Conservation (phyloP, 106 monocot genomes). For the Acorus gramineus region DNA sequence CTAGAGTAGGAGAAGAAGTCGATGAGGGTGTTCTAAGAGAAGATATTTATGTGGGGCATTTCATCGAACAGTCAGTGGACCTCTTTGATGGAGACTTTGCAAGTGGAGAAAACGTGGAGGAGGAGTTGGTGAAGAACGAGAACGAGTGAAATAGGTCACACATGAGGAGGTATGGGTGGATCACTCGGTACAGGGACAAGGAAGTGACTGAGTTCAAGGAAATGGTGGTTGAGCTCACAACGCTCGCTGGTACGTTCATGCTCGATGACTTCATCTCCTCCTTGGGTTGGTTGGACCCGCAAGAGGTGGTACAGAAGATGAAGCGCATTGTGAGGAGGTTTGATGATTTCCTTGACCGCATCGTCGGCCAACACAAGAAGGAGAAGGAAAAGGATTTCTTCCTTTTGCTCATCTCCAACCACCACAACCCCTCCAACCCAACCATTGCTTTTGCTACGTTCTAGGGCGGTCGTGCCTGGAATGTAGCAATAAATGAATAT, state of each 20-base stretch:
- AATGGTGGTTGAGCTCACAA: slow-evolving; percentile 48
- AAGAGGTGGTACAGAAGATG: slow-evolving; percentile 38
- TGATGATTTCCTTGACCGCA: slow-evolving; percentile 21
- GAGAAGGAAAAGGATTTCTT: slow-evolving; percentile 9
- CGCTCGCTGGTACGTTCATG: slow-evolving; percentile 39
- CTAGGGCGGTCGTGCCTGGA: too few species aligned
- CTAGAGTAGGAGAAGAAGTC: too few species aligned
- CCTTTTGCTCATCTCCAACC: too few species aligned
- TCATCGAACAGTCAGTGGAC: too few species aligned
- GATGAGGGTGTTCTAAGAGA: too few species aligned
- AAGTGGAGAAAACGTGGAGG: neutral
- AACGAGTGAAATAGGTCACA: slow-evolving; percentile 27
- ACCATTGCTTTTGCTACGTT: too few species aligned
- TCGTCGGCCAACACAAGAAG: slow-evolving; percentile 23
- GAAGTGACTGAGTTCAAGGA: slow-evolving; percentile 23
- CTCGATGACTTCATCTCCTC: slow-evolving; percentile 36
- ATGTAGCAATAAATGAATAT: too few species aligned
- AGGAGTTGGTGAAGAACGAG: slow-evolving; percentile 13
- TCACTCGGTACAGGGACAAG: slow-evolving; percentile 20
- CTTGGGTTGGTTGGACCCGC: slow-evolving; percentile 28
- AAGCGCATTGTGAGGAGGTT: slow-evolving; percentile 28
- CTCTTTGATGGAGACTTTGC: too few species aligned
- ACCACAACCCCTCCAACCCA: too few species aligned
- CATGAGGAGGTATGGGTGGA: slow-evolving; percentile 21
- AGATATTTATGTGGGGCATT: too few species aligned